phyloP scores from a whole-genome alignment of 2,329 filamentous ascomycete species.

The Colletotrichum sidae region DNA sequence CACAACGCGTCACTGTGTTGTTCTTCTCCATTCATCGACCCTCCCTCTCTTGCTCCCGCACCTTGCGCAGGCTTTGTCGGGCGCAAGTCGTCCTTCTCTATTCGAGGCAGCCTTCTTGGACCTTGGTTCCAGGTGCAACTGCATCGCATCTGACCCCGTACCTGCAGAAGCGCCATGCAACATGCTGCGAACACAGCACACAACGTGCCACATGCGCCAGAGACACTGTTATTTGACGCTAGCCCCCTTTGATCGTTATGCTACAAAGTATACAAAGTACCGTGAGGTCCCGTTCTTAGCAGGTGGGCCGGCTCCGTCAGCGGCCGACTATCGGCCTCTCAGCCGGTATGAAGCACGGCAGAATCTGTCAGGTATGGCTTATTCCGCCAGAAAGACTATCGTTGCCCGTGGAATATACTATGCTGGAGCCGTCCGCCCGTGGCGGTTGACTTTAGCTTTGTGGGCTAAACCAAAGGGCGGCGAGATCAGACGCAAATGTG shows the following conservation, averaged over 20 bases:
- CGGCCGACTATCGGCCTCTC: constrained; percentile 3
- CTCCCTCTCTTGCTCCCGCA: constrained; percentile 29
- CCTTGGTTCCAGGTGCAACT: constrained; percentile 5
- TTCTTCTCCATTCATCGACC: constrained; percentile 24
- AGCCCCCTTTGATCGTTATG: constrained; percentile 22
- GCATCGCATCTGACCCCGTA: constrained; percentile 38
- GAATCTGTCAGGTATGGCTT: background rate
- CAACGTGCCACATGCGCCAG: constrained; percentile 33
- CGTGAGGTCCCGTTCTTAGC: constrained; percentile 16
- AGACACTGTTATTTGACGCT: constrained; percentile 31
- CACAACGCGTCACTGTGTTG: constrained; percentile 4
- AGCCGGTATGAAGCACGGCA: background rate
- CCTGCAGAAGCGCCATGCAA: constrained; percentile 42
- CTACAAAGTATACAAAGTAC: too few relatives aligned
- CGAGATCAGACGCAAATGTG: background rate
- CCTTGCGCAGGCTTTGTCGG: constrained; percentile 1
- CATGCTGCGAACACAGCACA: constrained; percentile 5
- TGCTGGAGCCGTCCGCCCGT: background rate
- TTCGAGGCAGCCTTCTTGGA: background rate
- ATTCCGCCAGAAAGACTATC: background rate
- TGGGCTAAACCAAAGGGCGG: background rate
- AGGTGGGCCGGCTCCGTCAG: constrained; percentile 24
- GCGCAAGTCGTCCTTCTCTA: too few relatives aligned
- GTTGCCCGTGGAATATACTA: background rate
- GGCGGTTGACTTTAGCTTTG: background rate